Evolutionary conservation across 2,329 filamentous ascomycete species (phyloP).

Genomic region (Zalaria obscura): DNA sequence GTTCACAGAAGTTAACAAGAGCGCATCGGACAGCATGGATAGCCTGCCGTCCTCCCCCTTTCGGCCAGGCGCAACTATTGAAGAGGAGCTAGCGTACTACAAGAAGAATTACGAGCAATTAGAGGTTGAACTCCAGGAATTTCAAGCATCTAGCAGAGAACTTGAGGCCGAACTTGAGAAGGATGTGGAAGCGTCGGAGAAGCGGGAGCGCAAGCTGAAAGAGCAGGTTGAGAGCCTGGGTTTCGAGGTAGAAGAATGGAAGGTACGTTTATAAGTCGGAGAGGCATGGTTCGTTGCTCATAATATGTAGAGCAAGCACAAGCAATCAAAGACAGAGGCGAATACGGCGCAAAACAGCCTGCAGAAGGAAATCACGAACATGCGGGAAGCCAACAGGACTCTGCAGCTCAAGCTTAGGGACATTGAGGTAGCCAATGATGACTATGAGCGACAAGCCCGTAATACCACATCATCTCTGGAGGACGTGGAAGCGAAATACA

Average conservation of each 20-base stretch:
- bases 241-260: constrained; percentile 97
- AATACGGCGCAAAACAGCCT: constrained; percentile 70
- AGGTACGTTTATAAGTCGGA: constrained; percentile 41
- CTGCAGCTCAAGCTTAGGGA: constrained; percentile 77
- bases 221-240: constrained; percentile 73
- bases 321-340: constrained; percentile 80
- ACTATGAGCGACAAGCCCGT: constrained; percentile 90
- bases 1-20: not conserved
- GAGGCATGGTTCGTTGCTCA: too few species aligned
- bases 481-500: constrained; percentile 94
- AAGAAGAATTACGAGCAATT: constrained; percentile 90
- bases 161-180: constrained; percentile 89
- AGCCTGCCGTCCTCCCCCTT: constrained; percentile 21
- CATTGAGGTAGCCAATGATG: constrained; percentile 95
- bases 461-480: constrained; percentile 93
- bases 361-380: constrained; percentile 88
- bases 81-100: constrained; percentile 84
- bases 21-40: constrained; percentile 1
- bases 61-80: constrained; percentile 25
- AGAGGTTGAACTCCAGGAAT: constrained; percentile 82
- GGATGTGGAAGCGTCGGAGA: constrained; percentile 90
- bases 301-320: constrained; percentile 95
- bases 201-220: constrained; percentile 71
- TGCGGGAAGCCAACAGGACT: constrained; percentile 72
- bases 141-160: constrained; percentile 86